phyloP scores from a whole-genome alignment of 495 filamentous ascomycete species.

The Letharia lupina region DNA sequence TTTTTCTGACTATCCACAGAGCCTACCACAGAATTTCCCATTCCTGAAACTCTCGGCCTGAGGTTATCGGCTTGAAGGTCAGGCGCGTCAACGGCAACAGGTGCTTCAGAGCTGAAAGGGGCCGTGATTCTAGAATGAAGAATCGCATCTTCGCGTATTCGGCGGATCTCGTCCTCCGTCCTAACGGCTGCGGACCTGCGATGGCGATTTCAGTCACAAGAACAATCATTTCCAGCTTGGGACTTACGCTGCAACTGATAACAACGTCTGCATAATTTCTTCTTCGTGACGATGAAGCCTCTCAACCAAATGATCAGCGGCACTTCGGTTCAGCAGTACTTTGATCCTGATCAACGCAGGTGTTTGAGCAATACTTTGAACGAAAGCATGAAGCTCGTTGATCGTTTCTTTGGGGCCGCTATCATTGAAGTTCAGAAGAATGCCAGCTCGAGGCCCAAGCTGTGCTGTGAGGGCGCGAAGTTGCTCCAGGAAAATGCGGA shows the following conservation, averaged over 20 bases:
- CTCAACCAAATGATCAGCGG: slow-evolving; percentile 1
- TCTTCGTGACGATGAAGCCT: slow-evolving; percentile 6
- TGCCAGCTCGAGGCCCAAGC: slow-evolving; percentile 2
- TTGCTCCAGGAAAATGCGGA: slow-evolving; percentile 5
- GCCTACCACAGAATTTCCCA: background rate
- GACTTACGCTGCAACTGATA: slow-evolving; percentile 2
- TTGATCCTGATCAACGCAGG: slow-evolving; percentile 4
- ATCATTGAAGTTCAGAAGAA: slow-evolving; percentile 8
- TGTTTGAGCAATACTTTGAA: slow-evolving; percentile 1
- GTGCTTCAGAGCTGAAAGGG: slow-evolving; percentile 6
- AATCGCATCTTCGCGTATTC: slow-evolving; percentile 4
- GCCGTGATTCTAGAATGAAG: slow-evolving; percentile 7
- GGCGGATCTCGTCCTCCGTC: slow-evolving; percentile 6
- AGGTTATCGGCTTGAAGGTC: background rate
- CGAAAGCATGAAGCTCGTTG: slow-evolving; percentile 6
- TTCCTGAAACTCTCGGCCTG: background rate
- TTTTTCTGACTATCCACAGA: slow-evolving; percentile 2
- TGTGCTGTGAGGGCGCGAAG: slow-evolving; percentile 4
- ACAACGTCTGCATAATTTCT: slow-evolving; percentile 6
- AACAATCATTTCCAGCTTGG: background rate
- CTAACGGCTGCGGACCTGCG: slow-evolving; percentile 6
- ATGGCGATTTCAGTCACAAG: background rate
- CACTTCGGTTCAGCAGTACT: slow-evolving; percentile 3
- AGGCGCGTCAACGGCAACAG: slow-evolving; percentile 6
- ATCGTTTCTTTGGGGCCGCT: slow-evolving; percentile 4